These are phyloP conservation scores for Suhomyces vadensis DNA, from an alignment of 805 yeast species.

Conservation along the genomic window DNA sequence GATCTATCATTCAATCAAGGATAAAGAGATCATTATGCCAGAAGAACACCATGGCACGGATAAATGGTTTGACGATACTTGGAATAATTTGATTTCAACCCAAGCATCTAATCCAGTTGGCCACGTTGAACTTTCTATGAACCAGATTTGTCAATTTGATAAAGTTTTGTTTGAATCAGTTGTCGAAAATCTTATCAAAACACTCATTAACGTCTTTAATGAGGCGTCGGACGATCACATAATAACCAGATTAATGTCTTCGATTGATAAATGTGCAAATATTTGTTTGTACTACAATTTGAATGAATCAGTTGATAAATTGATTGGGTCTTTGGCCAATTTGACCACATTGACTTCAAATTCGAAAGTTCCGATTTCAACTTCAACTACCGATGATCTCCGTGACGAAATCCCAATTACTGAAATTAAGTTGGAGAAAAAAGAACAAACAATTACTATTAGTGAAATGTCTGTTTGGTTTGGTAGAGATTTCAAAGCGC, in stretches of 20 bases:
- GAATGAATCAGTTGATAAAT: conserved; percentile 57
- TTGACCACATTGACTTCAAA: conserved; percentile 62
- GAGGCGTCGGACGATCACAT: conserved; percentile 91
- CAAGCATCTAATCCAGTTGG: conserved; percentile 28
- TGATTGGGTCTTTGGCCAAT: conserved; percentile 65
- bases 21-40: conserved; percentile 93
- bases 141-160: conserved; percentile 59
- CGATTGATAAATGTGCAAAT: conserved; percentile 80
- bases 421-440: conserved; percentile 48
- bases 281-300: conserved; percentile 69
- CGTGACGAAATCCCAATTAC: conserved; percentile 38
- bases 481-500: conserved; percentile 91
- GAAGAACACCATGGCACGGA: conserved; percentile 95
- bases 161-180: conserved; percentile 64
- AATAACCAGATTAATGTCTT: conserved; percentile 81
- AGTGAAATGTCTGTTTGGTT: conserved; percentile 79
- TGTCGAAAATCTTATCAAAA: conserved; percentile 65
- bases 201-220: conserved; percentile 75
- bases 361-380: conserved; percentile 16
- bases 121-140: conserved; percentile 21
- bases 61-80: conserved; percentile 85
- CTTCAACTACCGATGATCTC: conserved; percentile 17
- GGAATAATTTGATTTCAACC: conserved; percentile 69
- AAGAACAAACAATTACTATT: conserved; percentile 64
- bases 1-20: conserved; percentile 77